These are phyloP conservation scores for Tilletia indica DNA, from an alignment of 1,284 basidiomycete species.

Conservation along the genomic window DNA sequence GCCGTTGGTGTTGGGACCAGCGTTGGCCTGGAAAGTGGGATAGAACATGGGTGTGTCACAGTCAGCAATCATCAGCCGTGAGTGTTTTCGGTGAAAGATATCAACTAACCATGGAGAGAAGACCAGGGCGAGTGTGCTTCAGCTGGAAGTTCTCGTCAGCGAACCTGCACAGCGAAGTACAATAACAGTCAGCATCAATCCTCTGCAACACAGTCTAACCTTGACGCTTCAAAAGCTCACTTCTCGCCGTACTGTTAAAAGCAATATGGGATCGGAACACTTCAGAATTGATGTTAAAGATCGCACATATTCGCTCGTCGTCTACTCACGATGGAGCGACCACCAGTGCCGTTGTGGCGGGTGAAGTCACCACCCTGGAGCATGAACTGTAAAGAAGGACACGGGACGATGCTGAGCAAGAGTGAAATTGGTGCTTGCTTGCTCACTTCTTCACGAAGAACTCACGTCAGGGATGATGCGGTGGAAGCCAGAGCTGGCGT, in stretches of 20 bases:
- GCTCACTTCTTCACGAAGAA: background rate
- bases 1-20: slow-evolving; percentile 58
- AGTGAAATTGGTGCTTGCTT: no score
- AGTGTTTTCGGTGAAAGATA: background rate
- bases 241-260: slow-evolving; percentile 31
- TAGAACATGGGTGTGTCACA: background rate
- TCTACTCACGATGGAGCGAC: slow-evolving; percentile 40
- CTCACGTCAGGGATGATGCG: slow-evolving; percentile 23
- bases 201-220: background rate
- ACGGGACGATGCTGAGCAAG: background rate
- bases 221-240: background rate
- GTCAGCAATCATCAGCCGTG: background rate
- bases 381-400: slow-evolving; percentile 18
- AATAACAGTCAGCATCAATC: background rate
- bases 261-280: background rate
- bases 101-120: slow-evolving; percentile 32
- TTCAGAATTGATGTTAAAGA: background rate
- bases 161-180: slow-evolving; percentile 23
- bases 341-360: slow-evolving; percentile 51
- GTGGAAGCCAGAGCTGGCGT: slow-evolving; percentile 32
- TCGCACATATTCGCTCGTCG: no score
- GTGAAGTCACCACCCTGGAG: slow-evolving; percentile 53
- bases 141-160: slow-evolving; percentile 34
- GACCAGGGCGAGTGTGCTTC: slow-evolving; percentile 47
- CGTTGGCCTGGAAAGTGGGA: slow-evolving; percentile 24